These are phyloP conservation scores for Bocquillonia castaneifolia DNA, from an alignment of 441 rosid species.

Conservation along the genomic window DNA sequence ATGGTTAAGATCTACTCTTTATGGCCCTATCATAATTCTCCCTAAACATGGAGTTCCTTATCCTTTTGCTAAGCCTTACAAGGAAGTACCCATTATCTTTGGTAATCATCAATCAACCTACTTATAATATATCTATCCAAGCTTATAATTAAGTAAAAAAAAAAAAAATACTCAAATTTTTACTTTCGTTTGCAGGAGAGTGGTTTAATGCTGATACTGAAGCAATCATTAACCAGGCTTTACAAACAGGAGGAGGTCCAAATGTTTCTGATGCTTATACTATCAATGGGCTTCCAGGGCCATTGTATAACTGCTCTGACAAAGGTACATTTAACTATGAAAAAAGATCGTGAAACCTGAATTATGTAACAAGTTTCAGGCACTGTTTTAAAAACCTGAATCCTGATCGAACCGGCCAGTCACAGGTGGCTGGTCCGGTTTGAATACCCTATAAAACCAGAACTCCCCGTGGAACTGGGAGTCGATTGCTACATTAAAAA, in stretches of 20 bases:
- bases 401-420: no score
- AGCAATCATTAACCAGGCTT: conserved; percentile 53
- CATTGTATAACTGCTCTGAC: conserved; percentile 64
- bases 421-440: no score
- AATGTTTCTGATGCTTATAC: conserved; percentile 74
- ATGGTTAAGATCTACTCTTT: conserved; percentile 60
- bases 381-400: no score
- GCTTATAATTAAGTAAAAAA: not conserved
- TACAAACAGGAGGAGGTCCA: conserved; percentile 70
- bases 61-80: conserved; percentile 56
- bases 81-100: conserved; percentile 52
- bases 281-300: conserved; percentile 71
- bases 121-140: no score
- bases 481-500: no score
- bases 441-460: no score
- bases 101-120: conserved; percentile 34
- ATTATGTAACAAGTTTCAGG: no score
- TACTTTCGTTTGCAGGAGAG: conserved; percentile 42
- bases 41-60: conserved; percentile 48
- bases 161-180: not conserved
- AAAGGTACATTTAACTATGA: conserved; percentile 38
- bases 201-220: conserved; percentile 79
- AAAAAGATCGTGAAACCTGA: no score
- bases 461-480: no score
- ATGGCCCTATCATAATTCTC: conserved; percentile 60